Evolutionary conservation across 768 basidiomycete species (phyloP), one percentile per base, ranked within the genome.

Genomic region (Crucibulum laeve): DNA sequence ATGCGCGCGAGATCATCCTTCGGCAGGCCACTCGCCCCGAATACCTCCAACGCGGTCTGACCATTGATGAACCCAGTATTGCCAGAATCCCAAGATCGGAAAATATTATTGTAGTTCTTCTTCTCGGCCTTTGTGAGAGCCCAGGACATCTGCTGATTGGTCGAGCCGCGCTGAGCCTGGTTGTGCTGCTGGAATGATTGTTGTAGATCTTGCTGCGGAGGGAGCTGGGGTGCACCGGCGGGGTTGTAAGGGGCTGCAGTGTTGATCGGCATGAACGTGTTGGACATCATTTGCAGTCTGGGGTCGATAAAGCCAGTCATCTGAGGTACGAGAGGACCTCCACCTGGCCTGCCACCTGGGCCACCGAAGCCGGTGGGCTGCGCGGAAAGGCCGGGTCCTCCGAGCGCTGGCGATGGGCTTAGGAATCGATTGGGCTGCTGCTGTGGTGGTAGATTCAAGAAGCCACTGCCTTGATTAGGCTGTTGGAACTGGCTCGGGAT

Each of bases 71-170:
- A 98, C 0, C 93, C 92, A 0, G 80, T 80, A 5, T 74, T 71
- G 30, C 79, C 73, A 0, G 80, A 64, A 58, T 97, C 95, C 96
- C 96, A 99, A n/a, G 90, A 86, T 46, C 95, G 74, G 69, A 99
- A 99, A 55, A 98, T 94, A 55, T 87, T 78, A 59, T 98, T 91
- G 55, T 98, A 99, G 51, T 85, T 86, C 71, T 96, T 95, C 76
- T 94, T 94, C 71, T 99, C 96, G 4, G 79, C 76, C 62, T 88
- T 87, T 3, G 80, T 80, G 42, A 97, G 67, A 0, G 83, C 78
- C 96, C 96, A 99, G 0, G 91, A 80, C 28, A 96, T 72, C 54
- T 78, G 81, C 22, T 82, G 83, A 13, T 78, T 68, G 0, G 77
- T 59, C 2, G 79, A 74, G 13, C 87, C 87, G 4, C 82, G 73